phyloP scores from a whole-genome alignment of 495 filamentous ascomycete species.

The Terfezia boudieri region DNA sequence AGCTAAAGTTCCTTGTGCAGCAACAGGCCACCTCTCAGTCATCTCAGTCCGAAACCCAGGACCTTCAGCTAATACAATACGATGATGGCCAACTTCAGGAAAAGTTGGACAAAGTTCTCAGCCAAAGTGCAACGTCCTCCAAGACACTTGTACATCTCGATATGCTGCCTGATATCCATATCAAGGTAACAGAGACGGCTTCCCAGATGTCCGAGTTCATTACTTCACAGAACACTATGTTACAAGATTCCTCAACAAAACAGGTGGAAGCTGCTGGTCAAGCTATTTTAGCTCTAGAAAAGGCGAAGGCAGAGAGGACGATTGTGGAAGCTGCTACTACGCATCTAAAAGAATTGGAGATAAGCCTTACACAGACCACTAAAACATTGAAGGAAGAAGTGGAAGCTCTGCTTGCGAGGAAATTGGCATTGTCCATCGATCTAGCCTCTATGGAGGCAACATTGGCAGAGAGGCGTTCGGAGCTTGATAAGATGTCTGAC shows the following conservation, averaged over 20 bases:
- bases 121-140: constrained; percentile 34
- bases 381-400: constrained; percentile 40
- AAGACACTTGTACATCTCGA: constrained; percentile 40
- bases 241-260: constrained; percentile 55
- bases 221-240: constrained; percentile 49
- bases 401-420: constrained; percentile 48
- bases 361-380: constrained; percentile 35
- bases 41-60: constrained; percentile 15
- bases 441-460: constrained; percentile 76
- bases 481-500: constrained; percentile 69
- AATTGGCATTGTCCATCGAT: constrained; percentile 54
- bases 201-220: constrained; percentile 73
- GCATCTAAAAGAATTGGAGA: constrained; percentile 40
- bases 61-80: constrained; percentile 21
- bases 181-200: constrained; percentile 69
- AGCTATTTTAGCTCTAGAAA: constrained; percentile 56
- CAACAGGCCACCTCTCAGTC: constrained; percentile 13
- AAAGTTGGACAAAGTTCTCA: constrained; percentile 69
- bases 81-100: constrained; percentile 52
- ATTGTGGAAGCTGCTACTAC: constrained; percentile 51
- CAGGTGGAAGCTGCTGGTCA: constrained; percentile 67
- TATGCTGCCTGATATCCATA: constrained; percentile 71
- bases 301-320: constrained; percentile 52
- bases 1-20: constrained; percentile 19
- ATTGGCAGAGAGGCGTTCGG: constrained; percentile 65